These are phyloP conservation scores for Trichoderma pleuroti DNA, from an alignment of 2,329 filamentous ascomycete genomes.

Conservation along the genomic window DNA sequence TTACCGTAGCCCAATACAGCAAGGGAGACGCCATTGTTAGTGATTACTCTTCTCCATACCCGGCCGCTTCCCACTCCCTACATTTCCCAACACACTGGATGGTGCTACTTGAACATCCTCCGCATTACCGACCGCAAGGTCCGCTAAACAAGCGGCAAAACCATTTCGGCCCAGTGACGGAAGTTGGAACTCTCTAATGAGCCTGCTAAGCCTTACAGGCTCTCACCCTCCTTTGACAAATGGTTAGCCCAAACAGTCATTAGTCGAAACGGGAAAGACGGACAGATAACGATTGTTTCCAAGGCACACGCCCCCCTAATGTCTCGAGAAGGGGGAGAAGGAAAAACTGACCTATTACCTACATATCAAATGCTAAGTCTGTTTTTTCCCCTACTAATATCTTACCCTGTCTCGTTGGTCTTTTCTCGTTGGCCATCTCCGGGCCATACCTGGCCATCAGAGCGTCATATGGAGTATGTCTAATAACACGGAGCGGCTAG, in stretches of 20 bases:
- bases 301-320: neutral
- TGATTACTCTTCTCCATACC: conserved; percentile 9
- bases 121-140: conserved; percentile 7
- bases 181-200: neutral
- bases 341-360: neutral
- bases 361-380: neutral
- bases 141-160: conserved; percentile 5
- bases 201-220: conserved; percentile 13
- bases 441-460: neutral
- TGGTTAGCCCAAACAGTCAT: neutral
- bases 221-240: neutral
- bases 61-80: neutral
- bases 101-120: neutral
- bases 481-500: neutral
- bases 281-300: neutral
- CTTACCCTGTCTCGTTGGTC: neutral
- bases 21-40: neutral
- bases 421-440: neutral
- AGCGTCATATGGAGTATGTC: neutral
- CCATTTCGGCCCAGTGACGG: neutral
- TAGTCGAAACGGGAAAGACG: neutral
- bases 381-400: neutral
- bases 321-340: neutral
- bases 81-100: neutral
- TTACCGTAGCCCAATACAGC: neutral